Evolutionary conservation across 208 protist species (phyloP).

Genomic region (Wallacemonas sp.): DNA sequence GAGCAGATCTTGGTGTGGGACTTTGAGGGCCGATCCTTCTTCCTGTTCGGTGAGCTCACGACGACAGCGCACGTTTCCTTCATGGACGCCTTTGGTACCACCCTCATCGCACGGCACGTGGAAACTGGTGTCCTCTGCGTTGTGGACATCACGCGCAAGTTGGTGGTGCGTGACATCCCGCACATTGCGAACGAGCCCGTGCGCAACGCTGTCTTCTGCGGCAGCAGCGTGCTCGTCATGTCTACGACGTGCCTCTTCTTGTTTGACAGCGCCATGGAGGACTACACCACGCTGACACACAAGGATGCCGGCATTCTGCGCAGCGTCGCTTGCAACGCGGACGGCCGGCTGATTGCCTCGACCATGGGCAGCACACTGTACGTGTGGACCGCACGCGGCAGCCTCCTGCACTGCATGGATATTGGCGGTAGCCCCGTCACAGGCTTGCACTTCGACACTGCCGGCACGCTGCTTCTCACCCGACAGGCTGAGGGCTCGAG

Average conservation of each 20-base stretch:
- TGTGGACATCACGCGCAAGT: slow-evolving; percentile 68
- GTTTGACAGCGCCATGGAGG: slow-evolving; percentile 27
- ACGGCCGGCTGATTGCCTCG: slow-evolving; percentile 63
- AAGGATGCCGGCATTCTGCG: slow-evolving; percentile 44
- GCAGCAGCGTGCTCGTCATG: slow-evolving; percentile 46
- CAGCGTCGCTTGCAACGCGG: slow-evolving; percentile 44
- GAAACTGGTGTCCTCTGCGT: slow-evolving; percentile 37
- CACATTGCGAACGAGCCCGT: slow-evolving; percentile 27
- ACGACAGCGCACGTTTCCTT: slow-evolving; percentile 21
- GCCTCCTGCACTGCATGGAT: slow-evolving; percentile 67
- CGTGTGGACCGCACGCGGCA: slow-evolving; percentile 63
- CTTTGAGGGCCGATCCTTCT: slow-evolving; percentile 57
- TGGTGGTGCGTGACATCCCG: slow-evolving; percentile 47
- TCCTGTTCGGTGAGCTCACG: slow-evolving; percentile 43
- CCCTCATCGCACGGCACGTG: slow-evolving; percentile 39
- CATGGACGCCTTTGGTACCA: slow-evolving; percentile 51
- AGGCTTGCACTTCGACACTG: slow-evolving; percentile 52
- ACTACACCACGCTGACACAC: slow-evolving; percentile 41
- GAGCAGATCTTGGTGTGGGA: slow-evolving; percentile 68
- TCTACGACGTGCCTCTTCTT: slow-evolving; percentile 44
- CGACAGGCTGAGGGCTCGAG: slow-evolving; percentile 45
- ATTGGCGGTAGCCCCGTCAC: slow-evolving; percentile 53
- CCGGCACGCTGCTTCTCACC: slow-evolving; percentile 50
- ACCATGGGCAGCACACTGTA: slow-evolving; percentile 56
- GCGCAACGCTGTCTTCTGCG: slow-evolving; percentile 58